Percentiles rank a stretch among this genome's conserved stretches.
phyloP scores from a whole-genome alignment of 805 yeast genomes.

The Pichia californica region DNA sequence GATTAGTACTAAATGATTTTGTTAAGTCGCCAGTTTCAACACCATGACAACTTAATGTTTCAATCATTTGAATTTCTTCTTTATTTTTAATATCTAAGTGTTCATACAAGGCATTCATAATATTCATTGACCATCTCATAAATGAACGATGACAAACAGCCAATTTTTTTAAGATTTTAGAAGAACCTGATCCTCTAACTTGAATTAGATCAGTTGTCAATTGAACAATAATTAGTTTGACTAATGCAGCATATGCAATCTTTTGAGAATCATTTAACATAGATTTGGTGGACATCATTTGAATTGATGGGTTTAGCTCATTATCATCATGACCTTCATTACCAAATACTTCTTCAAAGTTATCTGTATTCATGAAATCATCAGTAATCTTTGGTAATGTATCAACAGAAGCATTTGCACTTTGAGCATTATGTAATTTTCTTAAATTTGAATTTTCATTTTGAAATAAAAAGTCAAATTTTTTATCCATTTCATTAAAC shows the following conservation, averaged over 20 bases:
- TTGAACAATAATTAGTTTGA: conserved; percentile 66
- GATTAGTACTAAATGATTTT: conserved; percentile 40
- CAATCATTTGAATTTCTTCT: conserved; percentile 83
- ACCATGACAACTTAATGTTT: conserved; percentile 77
- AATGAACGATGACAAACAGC: conserved; percentile 68
- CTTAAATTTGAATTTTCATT: conserved; percentile 28
- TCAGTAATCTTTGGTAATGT: conserved; percentile 8
- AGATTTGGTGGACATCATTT: conserved; percentile 71
- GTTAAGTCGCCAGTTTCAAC: conserved; percentile 68
- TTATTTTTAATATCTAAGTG: conserved; percentile 67
- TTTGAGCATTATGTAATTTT: conserved; percentile 19
- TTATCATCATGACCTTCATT: conserved; percentile 26
- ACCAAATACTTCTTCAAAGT: conserved; percentile 17
- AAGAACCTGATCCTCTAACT: conserved; percentile 45
- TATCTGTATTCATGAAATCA: conserved; percentile 18
- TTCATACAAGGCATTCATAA: conserved; percentile 64
- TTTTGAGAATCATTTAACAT: conserved; percentile 79
- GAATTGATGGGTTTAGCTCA: conserved; percentile 47
- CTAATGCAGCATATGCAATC: conserved; percentile 86
- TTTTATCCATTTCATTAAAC: conserved; percentile 44
- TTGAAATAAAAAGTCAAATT: conserved; percentile 46
- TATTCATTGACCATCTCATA: conserved; percentile 76
- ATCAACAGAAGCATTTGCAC: neutral
- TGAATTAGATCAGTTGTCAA: conserved; percentile 77
- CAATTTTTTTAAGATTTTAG: conserved; percentile 51